These are phyloP conservation scores for Zangia roseola DNA, from an alignment of 768 basidiomycete species.

Conservation along the genomic window DNA sequence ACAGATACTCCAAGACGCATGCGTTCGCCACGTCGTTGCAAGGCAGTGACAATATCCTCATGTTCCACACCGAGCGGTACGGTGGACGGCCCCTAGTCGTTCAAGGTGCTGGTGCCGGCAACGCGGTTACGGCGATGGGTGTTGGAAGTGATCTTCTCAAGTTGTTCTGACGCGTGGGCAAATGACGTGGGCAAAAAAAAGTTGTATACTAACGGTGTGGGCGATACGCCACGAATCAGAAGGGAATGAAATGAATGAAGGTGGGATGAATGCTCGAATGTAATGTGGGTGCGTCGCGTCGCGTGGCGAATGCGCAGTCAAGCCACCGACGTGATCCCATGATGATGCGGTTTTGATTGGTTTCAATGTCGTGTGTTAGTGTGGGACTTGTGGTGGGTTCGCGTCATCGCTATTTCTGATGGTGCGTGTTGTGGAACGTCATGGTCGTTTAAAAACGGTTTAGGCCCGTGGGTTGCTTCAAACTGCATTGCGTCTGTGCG, in stretches of 20 bases:
- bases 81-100: conserved; percentile 85
- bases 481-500: not conserved
- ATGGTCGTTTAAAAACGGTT: no score
- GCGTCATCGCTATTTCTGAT: not conserved
- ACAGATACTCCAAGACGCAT: conserved; percentile 83
- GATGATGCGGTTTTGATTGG: no score
- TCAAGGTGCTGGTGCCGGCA: conserved; percentile 97
- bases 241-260: not conserved
- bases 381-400: not conserved
- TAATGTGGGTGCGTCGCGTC: no score
- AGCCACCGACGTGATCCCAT: no score
- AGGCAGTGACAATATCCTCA: conserved; percentile 96
- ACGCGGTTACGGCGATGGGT: conserved; percentile 98
- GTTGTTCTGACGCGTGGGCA: conserved; percentile 27
- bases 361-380: no score
- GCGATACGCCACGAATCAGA: conserved; percentile 2
- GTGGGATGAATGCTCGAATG: no score
- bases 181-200: not conserved
- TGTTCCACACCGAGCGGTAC: conserved; percentile 95
- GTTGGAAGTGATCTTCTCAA: conserved; percentile 86
- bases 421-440: not conserved
- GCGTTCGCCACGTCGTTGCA: conserved; percentile 95
- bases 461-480: no score
- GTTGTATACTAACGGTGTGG: conserved; percentile 3
- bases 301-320: no score